Base-by-base conservation (phyloP, 805 yeast species). In the Yarrowia sp. region DNA sequence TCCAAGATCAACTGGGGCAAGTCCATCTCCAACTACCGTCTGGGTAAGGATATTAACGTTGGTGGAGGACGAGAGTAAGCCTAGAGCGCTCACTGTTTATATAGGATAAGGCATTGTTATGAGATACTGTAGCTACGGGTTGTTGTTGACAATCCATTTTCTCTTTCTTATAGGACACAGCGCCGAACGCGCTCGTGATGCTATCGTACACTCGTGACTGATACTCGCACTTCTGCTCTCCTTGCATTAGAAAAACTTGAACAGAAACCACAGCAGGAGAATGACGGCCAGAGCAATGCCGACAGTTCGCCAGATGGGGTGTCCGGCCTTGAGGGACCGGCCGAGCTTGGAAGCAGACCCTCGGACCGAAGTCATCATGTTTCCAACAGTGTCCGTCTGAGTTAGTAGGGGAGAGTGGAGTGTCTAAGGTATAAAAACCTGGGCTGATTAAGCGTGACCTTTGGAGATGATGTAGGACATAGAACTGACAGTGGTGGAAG, bases 1-100 rank as follows among this genome's bases (percentile, higher is more conserved):
- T 83, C 96, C 17, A 92, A 89, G 74, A 88, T 93, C 71, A 90
- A 90, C 74, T 93, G 99, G 99, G 97, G 96, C 32, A 89, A 85
- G 72, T 90, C 97, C 11, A 90, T 91, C 70, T 96, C 96, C 17
- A 89, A 87, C 73, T 92, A 92, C 77, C 84, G 90, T 71, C 79
- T 93, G 48, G 98, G 98, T 17, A 67, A 68, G 65, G 71, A 67
- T 43, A 68, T 58, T n/a, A 58, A 58, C 63, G 38, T 32, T 8
- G 63, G 51, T 8, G 63, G 63, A 9, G 63, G 63, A 9, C 19
- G 63, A 41, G 49, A 58, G 63, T 41, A 40, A 22, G 16, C 6
- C 17, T 14, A 24, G 21, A 14, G 41, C 22, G 44, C 24, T 40
- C 28, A 12, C 46, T 40, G 24, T 14, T 38, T 30, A 17, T 46